Base-by-base conservation (phyloP, 768 basidiomycete genomes). In the Pholiota molesta region DNA sequence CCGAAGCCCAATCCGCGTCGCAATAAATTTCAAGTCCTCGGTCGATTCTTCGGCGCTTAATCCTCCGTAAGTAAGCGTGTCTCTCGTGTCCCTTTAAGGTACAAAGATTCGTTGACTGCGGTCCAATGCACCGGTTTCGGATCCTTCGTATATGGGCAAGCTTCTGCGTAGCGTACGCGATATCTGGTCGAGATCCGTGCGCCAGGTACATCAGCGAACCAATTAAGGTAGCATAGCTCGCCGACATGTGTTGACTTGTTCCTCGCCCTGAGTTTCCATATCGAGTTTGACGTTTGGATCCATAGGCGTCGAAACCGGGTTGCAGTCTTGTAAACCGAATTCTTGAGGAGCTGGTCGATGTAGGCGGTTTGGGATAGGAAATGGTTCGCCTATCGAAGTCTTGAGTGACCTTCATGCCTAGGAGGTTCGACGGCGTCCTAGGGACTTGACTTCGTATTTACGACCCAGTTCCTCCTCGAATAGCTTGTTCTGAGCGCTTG, bases 351-450 rank as follows among this genome's bases (percentile, higher is more conserved):
- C 2, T 66, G 55, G 19, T 70, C 57, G 14, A 79, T 68, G 45
- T 75, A 78, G 11, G 64, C 63, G 0, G 59, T 53, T 52, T 76
- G 77, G n/a, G 59, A 71, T 14, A 76, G 63, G 2, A 62, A 58
- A 9, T 68, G 61, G 4, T 58, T n/a, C 37, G 72, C 63, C 3
- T 66, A 1, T 31, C 31, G 9, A 9, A 7, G 31, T 31, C 31
- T 31, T 31, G 64, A 2, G 58, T 52, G 17, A 81, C 62, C 33
- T 75, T 65, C 19, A 79, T 69, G 5, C 77, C 75, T 3, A 80
- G 62, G 3, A 79, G 59, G 62, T 68, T 72, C 28, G 47, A 64
- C 2, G 74, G 40, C 62, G 57, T 0, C 78, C 72, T 0, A 78
- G 52, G 28, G 70, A 67, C 0, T 71, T 74, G 2, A 78, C 71